Evolutionary conservation across 257 asterid species (phyloP).

Genomic region (Salvia rosmarinus): DNA sequence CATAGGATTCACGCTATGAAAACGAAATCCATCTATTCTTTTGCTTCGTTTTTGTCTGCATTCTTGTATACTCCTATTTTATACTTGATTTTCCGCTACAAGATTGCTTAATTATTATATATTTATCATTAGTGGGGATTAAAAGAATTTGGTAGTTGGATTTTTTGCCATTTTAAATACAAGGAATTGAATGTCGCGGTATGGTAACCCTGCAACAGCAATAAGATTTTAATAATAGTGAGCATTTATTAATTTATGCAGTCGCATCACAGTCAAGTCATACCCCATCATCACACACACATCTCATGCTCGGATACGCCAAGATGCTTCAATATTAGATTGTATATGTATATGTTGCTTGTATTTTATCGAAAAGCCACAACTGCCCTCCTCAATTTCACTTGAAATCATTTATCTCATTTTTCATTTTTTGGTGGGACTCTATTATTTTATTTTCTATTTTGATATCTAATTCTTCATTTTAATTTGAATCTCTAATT

Average conservation of each 20-base stretch:
- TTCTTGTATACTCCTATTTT: too few species aligned
- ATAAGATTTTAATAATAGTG: neutral
- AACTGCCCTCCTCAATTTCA: too few species aligned
- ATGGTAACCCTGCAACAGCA: neutral
- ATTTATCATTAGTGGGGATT: slow-evolving; percentile 23
- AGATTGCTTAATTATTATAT: too few species aligned
- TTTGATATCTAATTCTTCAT: too few species aligned
- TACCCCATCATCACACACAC: neutral
- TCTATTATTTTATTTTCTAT: too few species aligned
- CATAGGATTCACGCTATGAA: slow-evolving; percentile 32
- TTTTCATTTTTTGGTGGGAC: too few species aligned
- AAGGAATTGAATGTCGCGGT: neutral
- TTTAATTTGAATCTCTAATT: too few species aligned
- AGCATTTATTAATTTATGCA: neutral
- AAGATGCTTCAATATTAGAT: neutral
- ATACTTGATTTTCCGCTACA: too few species aligned
- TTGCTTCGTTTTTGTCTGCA: slow-evolving; percentile 5
- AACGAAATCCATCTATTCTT: slow-evolving; percentile 26
- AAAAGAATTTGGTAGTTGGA: neutral
- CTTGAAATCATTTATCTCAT: too few species aligned
- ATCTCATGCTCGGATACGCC: neutral
- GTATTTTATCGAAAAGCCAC: too few species aligned
- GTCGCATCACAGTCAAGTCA: neutral
- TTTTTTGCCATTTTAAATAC: neutral
- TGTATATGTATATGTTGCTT: too few species aligned